Conservation (phyloP, 345 rosid genomes). For the Excoecaria agallocha region DNA sequence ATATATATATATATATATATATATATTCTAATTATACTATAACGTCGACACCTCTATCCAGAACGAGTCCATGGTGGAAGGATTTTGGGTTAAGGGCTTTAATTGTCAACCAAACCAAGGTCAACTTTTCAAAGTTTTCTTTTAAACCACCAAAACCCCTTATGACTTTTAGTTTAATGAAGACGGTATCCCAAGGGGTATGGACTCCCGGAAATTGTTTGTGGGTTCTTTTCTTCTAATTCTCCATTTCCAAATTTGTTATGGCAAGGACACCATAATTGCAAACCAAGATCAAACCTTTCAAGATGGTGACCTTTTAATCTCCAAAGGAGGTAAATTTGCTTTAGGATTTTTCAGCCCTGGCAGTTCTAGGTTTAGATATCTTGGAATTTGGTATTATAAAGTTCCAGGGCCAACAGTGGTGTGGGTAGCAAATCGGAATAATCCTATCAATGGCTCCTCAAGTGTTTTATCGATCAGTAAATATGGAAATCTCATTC, state of each 20-base stretch:
- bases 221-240: background rate
- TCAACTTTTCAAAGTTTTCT: too few species aligned
- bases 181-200: background rate
- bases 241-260: background rate
- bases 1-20: too few species aligned
- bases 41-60: too few species aligned
- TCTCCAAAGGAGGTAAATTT: slow-evolving; percentile 7
- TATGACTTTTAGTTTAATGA: too few species aligned
- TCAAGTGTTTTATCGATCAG: background rate
- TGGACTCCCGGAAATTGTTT: background rate
- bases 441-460: background rate
- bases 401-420: background rate
- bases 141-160: too few species aligned
- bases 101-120: too few species aligned
- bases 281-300: slow-evolving; percentile 8
- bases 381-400: slow-evolving; percentile 3
- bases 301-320: slow-evolving; percentile 8
- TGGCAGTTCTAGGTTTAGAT: background rate
- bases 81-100: too few species aligned
- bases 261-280: background rate
- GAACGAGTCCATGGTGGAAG: too few species aligned
- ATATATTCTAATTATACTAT: too few species aligned
- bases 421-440: slow-evolving; percentile 2
- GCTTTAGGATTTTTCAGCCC: background rate
- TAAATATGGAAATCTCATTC: background rate